These are phyloP conservation scores for Solanum hybrid DNA, from an alignment of 305 asterid species.

Conservation along the genomic window DNA sequence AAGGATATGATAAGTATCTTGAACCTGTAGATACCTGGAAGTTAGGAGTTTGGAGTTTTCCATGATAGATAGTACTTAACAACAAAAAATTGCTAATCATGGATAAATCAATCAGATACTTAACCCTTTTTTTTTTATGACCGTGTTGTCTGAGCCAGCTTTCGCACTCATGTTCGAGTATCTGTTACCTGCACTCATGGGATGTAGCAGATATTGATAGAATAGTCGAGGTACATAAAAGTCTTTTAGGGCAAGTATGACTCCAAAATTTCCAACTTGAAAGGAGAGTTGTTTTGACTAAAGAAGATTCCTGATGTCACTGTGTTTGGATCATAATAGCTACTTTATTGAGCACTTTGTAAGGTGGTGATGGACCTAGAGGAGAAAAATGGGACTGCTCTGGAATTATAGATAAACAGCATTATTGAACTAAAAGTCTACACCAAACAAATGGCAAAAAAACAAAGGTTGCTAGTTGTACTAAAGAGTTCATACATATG, in stretches of 20 bases:
- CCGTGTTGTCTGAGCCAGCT: not conserved
- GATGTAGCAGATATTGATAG: not conserved
- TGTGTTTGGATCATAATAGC: not conserved
- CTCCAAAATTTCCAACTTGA: not conserved
- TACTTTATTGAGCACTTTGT: slow-evolving; percentile 1
- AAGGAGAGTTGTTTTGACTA: not conserved
- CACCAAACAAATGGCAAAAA: slow-evolving; percentile 1
- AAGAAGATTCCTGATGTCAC: not conserved
- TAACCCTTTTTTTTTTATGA: not conserved
- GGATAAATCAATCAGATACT: not conserved
- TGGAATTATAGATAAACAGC: not conserved
- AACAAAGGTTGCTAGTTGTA: not conserved
- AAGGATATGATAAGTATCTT: not conserved
- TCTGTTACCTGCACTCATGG: not conserved
- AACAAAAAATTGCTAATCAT: not conserved
- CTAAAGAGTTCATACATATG: not conserved
- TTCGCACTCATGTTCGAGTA: not conserved
- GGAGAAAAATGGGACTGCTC: not conserved
- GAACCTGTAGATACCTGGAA: not conserved
- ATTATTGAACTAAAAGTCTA: not conserved
- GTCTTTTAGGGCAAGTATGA: not conserved
- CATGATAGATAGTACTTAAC: not conserved
- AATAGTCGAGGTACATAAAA: not conserved
- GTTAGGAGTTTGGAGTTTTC: not conserved
- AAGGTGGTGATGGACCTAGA: not conserved